These are phyloP conservation scores for Prunus armeniaca DNA, from an alignment of 306 rosid genomes.

Conservation along the genomic window DNA sequence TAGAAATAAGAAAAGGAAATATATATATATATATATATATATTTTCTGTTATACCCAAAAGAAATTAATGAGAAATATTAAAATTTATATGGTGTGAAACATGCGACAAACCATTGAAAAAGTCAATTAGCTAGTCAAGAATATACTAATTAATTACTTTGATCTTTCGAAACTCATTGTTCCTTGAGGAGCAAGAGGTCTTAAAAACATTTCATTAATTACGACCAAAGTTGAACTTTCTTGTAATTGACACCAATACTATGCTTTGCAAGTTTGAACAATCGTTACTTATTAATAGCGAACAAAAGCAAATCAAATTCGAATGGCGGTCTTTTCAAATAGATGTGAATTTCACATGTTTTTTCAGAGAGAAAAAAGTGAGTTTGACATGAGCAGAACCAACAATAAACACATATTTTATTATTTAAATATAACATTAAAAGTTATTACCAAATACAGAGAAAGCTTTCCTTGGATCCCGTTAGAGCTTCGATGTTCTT, in stretches of 20 bases:
- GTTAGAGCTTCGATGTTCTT: too few relatives aligned
- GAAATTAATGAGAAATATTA: too few relatives aligned
- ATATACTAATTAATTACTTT: neutral
- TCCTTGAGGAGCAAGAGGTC: neutral
- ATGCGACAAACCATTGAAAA: neutral
- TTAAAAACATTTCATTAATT: neutral
- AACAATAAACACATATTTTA: too few relatives aligned
- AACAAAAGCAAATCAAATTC: too few relatives aligned
- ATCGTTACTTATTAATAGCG: neutral
- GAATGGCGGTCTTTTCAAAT: too few relatives aligned
- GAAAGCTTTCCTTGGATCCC: too few relatives aligned
- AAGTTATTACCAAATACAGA: too few relatives aligned
- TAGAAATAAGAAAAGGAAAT: too few relatives aligned
- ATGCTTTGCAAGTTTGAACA: neutral
- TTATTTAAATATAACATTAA: too few relatives aligned
- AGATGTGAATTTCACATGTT: too few relatives aligned
- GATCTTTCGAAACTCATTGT: neutral
- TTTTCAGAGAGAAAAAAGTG: too few relatives aligned
- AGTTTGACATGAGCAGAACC: too few relatives aligned
- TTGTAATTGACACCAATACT: slow-evolving; percentile 2
- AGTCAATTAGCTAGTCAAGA: neutral
- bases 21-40: neutral
- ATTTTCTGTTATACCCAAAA: neutral
- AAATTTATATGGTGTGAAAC: neutral
- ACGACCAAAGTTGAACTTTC: slow-evolving; percentile 7